Conservation (phyloP, 306 rosid genomes). For the Citrullus amarus region DNA sequence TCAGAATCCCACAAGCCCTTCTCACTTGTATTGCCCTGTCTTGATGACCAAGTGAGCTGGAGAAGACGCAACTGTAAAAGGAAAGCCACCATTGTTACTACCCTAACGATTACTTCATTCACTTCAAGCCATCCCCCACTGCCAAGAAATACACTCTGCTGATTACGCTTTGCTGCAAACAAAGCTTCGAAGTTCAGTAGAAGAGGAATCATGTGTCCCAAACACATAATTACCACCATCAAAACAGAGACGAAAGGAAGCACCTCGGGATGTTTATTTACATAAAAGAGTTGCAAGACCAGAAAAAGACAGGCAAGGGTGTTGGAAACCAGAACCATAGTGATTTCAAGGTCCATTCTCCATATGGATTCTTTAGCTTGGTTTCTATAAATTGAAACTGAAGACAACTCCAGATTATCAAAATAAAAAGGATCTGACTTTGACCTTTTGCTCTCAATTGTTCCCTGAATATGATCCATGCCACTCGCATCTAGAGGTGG, state of each 20-base stretch:
- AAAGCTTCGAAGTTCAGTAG: constrained; percentile 69
- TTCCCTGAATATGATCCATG: constrained; percentile 40
- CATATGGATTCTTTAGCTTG: constrained; percentile 61
- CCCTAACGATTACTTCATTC: constrained; percentile 63
- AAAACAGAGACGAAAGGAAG: constrained; percentile 55
- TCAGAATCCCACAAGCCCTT: constrained; percentile 50
- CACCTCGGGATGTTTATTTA: constrained; percentile 46
- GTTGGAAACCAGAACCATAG: constrained; percentile 61
- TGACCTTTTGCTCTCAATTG: constrained; percentile 53
- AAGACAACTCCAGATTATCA: constrained; percentile 37
- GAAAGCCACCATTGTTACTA: constrained; percentile 71
- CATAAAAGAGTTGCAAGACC: constrained; percentile 67
- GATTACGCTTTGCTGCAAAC: constrained; percentile 32
- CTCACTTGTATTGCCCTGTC: constrained; percentile 34
- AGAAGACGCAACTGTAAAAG: constrained; percentile 65
- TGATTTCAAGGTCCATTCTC: constrained; percentile 78
- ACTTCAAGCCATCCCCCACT: constrained; percentile 78
- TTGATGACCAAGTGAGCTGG: constrained; percentile 69
- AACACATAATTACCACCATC: constrained; percentile 55
- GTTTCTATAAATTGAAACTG: constrained; percentile 33
- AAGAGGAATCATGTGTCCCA: constrained; percentile 77
- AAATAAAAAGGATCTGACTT: constrained; percentile 56
- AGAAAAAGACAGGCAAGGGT: constrained; percentile 71
- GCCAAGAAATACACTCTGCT: constrained; percentile 43
- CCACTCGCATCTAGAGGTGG: constrained; percentile 42